Evolutionary conservation across 495 filamentous ascomycete genomes (phyloP).

Genomic region (Lasiosphaeriaceae sp.): DNA sequence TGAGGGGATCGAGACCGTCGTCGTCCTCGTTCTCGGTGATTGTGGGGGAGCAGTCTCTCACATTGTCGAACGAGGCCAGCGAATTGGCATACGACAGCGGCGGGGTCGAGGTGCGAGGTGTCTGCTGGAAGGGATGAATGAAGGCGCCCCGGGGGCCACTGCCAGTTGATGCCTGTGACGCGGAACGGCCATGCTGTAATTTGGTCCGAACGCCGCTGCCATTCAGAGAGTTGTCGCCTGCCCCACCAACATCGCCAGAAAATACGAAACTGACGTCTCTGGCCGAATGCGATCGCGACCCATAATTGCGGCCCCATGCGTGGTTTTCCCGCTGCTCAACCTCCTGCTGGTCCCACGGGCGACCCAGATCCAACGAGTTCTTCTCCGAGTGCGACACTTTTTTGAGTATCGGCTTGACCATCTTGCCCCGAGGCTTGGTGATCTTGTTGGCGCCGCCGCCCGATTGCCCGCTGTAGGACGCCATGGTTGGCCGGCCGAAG

Average conservation of each 20-base stretch:
- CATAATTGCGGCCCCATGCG: conserved; percentile 15
- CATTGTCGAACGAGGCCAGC: conserved; percentile 43
- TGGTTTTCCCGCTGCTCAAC: conserved; percentile 26
- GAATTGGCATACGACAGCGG: conserved; percentile 52
- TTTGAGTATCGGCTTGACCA: conserved; percentile 53
- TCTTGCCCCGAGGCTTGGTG: conserved; percentile 36
- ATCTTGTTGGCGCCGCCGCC: conserved; percentile 31
- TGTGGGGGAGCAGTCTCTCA: conserved; percentile 41
- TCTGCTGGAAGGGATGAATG: conserved; percentile 56
- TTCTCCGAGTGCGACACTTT: conserved; percentile 51
- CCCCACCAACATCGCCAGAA: not conserved
- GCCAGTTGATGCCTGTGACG: conserved; percentile 49
- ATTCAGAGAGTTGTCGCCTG: conserved; percentile 4
- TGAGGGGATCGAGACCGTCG: conserved; percentile 26
- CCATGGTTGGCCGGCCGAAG: conserved; percentile 26
- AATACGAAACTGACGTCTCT: conserved; percentile 30
- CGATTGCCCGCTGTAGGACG: conserved; percentile 30
- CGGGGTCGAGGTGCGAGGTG: conserved; percentile 53
- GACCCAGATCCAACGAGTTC: conserved; percentile 51
- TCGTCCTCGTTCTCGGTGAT: conserved; percentile 50
- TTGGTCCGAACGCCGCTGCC: conserved; percentile 17
- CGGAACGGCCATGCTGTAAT: conserved; percentile 48
- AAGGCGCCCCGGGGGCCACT: conserved; percentile 41
- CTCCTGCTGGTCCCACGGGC: conserved; percentile 47
- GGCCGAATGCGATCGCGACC: conserved; percentile 16